Conservation (phyloP, 78 protist species). For the Creolimax fragrantissima region DNA sequence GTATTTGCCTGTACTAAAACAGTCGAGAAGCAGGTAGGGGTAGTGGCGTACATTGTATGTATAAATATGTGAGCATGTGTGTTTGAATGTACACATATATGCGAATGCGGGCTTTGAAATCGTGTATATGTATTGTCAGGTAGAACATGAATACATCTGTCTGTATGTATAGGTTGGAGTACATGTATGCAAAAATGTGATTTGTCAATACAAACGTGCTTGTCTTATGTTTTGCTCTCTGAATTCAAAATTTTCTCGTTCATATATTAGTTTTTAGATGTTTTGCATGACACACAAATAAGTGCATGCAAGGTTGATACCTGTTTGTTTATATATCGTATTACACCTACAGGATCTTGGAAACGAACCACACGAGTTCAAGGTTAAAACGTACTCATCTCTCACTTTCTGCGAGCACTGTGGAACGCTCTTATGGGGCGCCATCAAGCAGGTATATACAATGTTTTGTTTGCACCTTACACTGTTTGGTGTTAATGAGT, state of each 20-base stretch:
- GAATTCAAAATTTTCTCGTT: background rate
- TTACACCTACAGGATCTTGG: background rate
- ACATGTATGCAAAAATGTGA: background rate
- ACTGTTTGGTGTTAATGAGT: no score
- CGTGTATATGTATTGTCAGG: background rate
- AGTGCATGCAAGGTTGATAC: no score
- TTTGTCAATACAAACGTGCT: background rate
- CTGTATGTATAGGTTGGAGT: background rate
- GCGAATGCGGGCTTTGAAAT: background rate
- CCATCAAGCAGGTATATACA: background rate
- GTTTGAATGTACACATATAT: background rate
- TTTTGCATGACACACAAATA: no score
- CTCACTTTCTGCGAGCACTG: constrained; percentile 49
- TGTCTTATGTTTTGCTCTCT: background rate
- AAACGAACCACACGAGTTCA: constrained; percentile 20
- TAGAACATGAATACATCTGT: background rate
- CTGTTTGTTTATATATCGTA: no score
- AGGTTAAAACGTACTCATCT: constrained; percentile 3
- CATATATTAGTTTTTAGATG: no score
- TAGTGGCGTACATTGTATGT: no score
- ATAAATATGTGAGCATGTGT: background rate
- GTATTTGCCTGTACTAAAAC: background rate
- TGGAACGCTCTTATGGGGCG: constrained; percentile 36
- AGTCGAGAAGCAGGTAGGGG: background rate
- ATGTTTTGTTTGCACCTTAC: no score